Evolutionary conservation across 192 early-diverging fungal species (phyloP), one percentile per base, ranked within the genome.

Genomic region (Coemansia sp.): DNA sequence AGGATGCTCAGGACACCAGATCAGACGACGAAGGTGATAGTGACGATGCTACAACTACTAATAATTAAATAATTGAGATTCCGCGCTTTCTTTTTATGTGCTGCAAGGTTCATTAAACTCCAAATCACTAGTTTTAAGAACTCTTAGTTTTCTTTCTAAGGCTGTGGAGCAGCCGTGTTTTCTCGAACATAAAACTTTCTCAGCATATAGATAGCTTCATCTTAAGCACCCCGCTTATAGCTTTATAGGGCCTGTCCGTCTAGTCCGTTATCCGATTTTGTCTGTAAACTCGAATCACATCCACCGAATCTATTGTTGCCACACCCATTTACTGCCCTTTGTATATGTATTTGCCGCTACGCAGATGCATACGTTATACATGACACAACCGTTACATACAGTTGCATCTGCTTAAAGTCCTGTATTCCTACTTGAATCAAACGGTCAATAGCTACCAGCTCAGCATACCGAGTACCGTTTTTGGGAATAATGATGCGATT

Each of bases 311-410:
- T 83, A 15, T 99, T 95, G 62, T 99, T 99, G 4, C 83, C 81
- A 53, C 89, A 90, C 2, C 97, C 97, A 78, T 84, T 97, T 52
- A 87, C 89, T 8, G 97, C 95, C n/a, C 82, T 70, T n/a, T 86
- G 71, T 8, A 99, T 83, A 2, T 84, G 43, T 7, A 96, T 56
- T 55, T 91, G 88, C 11, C 94, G 66, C 50, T 97, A 65, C 6
- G 95, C 97, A 38, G 91, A 86, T 0, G 93, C 93, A 52, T 95
- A 99, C 97, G 97, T 99, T 5, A 99, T 80, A 65, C 97, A 99
- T 0, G 97, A 95, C 68, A 97, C 97, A 0, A 99, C 93, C 0
- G 97, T 96, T 13, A 99, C 97, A 69, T 96, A 99, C 19, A 99
- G 73, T 37, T 84, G 86, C 19, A 81, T 83, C 35, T 61, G 5